phyloP scores from a whole-genome alignment of 1,284 basidiomycete species.

The Neonothopanus nambi region DNA sequence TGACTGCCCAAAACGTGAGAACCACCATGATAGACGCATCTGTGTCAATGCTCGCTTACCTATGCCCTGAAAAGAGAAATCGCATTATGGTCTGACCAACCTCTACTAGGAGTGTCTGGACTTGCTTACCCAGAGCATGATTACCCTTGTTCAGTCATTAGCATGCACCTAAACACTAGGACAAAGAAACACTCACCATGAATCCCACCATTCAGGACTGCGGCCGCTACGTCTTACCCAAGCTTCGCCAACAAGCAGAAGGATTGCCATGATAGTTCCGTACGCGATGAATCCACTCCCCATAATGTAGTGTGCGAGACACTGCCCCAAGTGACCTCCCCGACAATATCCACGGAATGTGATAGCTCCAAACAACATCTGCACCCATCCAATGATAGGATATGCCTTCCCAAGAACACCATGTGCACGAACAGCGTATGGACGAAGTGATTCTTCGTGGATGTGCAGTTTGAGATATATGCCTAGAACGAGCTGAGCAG shows the following conservation, averaged over 20 bases:
- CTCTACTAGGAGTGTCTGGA: not conserved
- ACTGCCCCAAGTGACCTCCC: slow-evolving; percentile 73
- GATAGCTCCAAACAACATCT: slow-evolving; percentile 77
- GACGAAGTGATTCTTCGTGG: slow-evolving; percentile 75
- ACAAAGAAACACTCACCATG: slow-evolving; percentile 42
- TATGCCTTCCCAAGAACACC: slow-evolving; percentile 84
- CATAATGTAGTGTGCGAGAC: slow-evolving; percentile 92
- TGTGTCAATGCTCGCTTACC: slow-evolving; percentile 40
- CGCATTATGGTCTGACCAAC: not conserved
- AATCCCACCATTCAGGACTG: slow-evolving; percentile 92
- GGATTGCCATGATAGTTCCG: slow-evolving; percentile 80
- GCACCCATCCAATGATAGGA: slow-evolving; percentile 87
- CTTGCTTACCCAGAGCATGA: slow-evolving; percentile 78
- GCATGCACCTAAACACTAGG: slow-evolving; percentile 14
- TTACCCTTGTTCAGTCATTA: slow-evolving; percentile 49
- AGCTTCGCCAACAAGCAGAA: slow-evolving; percentile 79
- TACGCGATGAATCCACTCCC: slow-evolving; percentile 89
- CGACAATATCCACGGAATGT: slow-evolving; percentile 71
- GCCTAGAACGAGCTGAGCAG: slow-evolving; percentile 72
- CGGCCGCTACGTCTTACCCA: slow-evolving; percentile 76
- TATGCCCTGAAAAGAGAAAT: slow-evolving; percentile 53
- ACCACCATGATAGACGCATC: not conserved
- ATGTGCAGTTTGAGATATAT: slow-evolving; percentile 94
- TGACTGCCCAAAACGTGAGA: slow-evolving; percentile 48
- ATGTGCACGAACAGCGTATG: slow-evolving; percentile 74